Base-by-base conservation (phyloP, 495 filamentous ascomycete genomes). In the Xylaria telfairii region DNA sequence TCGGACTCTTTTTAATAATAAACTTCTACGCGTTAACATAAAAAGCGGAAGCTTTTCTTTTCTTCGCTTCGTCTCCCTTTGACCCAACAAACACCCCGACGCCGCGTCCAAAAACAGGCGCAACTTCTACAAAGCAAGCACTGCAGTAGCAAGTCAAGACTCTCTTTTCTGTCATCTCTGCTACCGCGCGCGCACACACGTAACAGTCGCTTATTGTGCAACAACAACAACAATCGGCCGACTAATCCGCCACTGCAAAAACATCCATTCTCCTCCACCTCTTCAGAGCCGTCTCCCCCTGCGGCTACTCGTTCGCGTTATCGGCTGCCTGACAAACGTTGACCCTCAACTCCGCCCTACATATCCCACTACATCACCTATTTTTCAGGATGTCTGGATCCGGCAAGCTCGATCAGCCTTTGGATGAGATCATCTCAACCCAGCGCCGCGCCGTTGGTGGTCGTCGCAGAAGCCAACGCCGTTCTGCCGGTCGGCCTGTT, bases 381-480 rank as follows among this genome's bases (percentile, higher is more conserved):
- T 72, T 67, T 73, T 76, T 81, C 83, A 90, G 73, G 67, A 97
- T 97, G 94, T 93, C 94, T 84, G 61, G 88, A 81, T 92, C 93
- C 84, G 61, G 88, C 81, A 98, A 98, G 84, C 90, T 99, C 74
- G 93, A 98, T 80, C 89, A 94, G 85, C 93, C 94, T 84, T 90
- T 99, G 68, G 96, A 98, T 80, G 93, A 97, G 83, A 97, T 99
- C 81, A 88, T 98, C 87, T 92, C 90, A 75, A 90, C 88, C 79
- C 89, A 89, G 73, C 86, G 89, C 75, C 85, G 82, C 62, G 83
- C 78, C 78, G 87, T 86, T 70, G 79, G 81, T 68, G 84, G 87
- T 68, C 83, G 85, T 73, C 82, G 86, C 77, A 83, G 85, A 75
- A 83, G 84, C 67, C 80, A 80, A 44, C 82, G 83, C 32, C 82